These are phyloP conservation scores for Areca catechu DNA, from an alignment of 176 grass and related monocot species.

Conservation along the genomic window DNA sequence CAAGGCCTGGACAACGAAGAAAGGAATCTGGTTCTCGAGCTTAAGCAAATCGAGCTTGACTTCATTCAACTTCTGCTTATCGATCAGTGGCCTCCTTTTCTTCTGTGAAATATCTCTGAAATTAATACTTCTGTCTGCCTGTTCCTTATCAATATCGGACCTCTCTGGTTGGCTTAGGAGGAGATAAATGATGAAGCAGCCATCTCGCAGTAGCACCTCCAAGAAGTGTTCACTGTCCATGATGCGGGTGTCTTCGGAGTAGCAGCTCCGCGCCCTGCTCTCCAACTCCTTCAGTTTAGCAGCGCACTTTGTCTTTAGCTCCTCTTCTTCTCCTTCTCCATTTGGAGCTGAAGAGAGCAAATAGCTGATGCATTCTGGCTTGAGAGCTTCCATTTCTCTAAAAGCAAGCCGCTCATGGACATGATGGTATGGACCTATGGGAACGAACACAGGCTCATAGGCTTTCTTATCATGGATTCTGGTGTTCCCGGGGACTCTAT, in stretches of 20 bases:
- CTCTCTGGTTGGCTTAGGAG: constrained; percentile 1
- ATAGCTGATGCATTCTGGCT: constrained; percentile 19
- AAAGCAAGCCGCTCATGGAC: constrained; percentile 9
- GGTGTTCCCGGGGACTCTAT: constrained; percentile 8
- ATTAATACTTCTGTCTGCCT: neutral
- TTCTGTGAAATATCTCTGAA: too few species aligned
- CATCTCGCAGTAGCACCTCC: constrained; percentile 10
- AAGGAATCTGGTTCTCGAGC: constrained; percentile 18
- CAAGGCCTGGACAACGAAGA: constrained; percentile 3
- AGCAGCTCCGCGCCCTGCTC: constrained; percentile 2
- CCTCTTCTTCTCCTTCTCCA: neutral
- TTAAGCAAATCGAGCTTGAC: constrained; percentile 15
- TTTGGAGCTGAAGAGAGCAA: constrained; percentile 1
- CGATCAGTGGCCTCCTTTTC: constrained; percentile 5
- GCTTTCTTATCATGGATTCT: constrained; percentile 3
- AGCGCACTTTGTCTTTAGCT: neutral
- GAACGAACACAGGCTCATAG: constrained; percentile 4
- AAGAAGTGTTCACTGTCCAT: constrained; percentile 10
- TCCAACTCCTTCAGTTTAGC: constrained; percentile 1
- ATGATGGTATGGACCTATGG: constrained; percentile 17
- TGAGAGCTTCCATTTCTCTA: constrained; percentile 15
- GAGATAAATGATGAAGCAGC: constrained; percentile 21
- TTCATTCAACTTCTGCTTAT: constrained; percentile 4
- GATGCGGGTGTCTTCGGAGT: constrained; percentile 7
- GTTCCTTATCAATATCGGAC: neutral